Evolutionary conservation across 345 rosid species (phyloP).

Genomic region (Eucalyptus paniculata): DNA sequence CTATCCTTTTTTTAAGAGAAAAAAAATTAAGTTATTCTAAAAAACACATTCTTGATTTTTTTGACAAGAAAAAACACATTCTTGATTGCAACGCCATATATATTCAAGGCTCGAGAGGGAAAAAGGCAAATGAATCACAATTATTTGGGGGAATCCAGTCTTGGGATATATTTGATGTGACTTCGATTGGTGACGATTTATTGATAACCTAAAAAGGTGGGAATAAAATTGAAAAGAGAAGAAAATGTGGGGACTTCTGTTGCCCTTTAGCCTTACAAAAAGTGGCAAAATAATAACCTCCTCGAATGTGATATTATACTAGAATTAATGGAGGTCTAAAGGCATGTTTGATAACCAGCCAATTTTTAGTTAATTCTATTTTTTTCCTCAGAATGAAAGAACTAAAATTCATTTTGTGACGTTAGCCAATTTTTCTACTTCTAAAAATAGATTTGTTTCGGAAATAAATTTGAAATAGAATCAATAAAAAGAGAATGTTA

Average conservation of each 20-base stretch:
- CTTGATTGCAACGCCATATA: neutral
- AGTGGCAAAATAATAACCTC: neutral
- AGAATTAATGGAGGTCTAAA: neutral
- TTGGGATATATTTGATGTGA: neutral
- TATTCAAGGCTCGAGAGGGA: neutral
- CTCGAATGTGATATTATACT: neutral
- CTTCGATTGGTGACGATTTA: neutral
- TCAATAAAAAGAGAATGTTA: too few species aligned
- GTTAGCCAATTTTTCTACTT: too few species aligned
- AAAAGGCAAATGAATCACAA: neutral
- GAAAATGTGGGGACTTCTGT: neutral
- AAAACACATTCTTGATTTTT: too few species aligned
- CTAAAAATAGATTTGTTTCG: accelerated
- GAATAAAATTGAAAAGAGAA: neutral
- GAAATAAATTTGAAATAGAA: accelerated
- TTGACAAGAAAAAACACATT: too few species aligned
- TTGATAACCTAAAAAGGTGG: neutral
- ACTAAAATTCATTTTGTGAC: too few species aligned
- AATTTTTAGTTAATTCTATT: too few species aligned
- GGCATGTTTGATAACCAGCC: too few species aligned
- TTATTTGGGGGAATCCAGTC: neutral
- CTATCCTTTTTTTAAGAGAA: neutral
- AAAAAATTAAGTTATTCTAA: neutral
- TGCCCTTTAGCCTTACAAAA: neutral
- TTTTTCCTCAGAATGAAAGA: too few species aligned